A percentile compares a stretch with the other conserved stretches of the same genome.
phyloP scores from a whole-genome alignment of 805 yeast species.

The Zygosaccharomyces siamensis region DNA sequence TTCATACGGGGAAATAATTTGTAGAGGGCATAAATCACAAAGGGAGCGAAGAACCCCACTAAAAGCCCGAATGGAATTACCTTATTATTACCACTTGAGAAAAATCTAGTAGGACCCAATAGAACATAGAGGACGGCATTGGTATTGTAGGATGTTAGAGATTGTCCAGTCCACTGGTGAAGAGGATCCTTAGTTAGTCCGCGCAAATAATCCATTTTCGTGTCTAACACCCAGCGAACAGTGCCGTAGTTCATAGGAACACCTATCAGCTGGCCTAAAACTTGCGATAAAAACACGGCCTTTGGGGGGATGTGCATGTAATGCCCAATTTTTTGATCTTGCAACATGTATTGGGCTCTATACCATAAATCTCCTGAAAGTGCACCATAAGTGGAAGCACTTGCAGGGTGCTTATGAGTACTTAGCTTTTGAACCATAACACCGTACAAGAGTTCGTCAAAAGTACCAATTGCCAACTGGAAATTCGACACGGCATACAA shows the following conservation, averaged over 20 bases:
- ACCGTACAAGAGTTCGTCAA: conserved; percentile 48
- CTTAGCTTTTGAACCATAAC: conserved; percentile 37
- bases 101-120: conserved; percentile 55
- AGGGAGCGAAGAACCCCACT: conserved; percentile 47
- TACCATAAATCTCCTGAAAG: conserved; percentile 54
- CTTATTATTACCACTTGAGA: conserved; percentile 43
- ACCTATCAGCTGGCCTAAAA: conserved; percentile 19
- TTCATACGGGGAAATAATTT: conserved; percentile 35
- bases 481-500: conserved; percentile 48
- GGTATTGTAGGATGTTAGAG: conserved; percentile 40
- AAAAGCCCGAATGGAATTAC: conserved; percentile 55
- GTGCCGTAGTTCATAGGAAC: conserved; percentile 31
- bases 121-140: conserved; percentile 55
- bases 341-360: conserved; percentile 39
- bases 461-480: conserved; percentile 49
- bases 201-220: conserved; percentile 25
- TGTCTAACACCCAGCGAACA: conserved; percentile 25
- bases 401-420: conserved; percentile 41
- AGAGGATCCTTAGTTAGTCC: conserved; percentile 42
- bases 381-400: conserved; percentile 47
- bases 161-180: conserved; percentile 39
- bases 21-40: conserved; percentile 38
- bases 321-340: conserved; percentile 60
- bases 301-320: conserved; percentile 62
- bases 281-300: conserved; percentile 50